phyloP scores from a whole-genome alignment of 1,284 basidiomycete genomes.

The Moniliella sp. region DNA sequence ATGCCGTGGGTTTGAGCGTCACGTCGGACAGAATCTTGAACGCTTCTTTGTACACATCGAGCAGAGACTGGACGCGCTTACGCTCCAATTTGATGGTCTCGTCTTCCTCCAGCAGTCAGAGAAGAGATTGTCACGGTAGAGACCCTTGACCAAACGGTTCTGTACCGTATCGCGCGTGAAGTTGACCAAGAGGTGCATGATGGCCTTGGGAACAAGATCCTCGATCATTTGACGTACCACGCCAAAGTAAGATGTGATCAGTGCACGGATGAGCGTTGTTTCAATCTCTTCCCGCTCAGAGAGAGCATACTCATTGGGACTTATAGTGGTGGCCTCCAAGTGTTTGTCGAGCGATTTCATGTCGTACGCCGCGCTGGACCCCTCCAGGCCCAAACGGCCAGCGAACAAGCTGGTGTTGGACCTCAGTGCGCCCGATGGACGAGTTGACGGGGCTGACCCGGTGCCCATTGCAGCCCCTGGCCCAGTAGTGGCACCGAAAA shows the following conservation, averaged over 20 bases:
- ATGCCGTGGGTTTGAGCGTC: too few species aligned
- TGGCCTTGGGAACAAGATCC: constrained; percentile 74
- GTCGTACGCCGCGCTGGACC: constrained; percentile 67
- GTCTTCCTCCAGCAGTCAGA: constrained; percentile 80
- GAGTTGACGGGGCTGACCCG: too few species aligned
- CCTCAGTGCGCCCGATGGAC: too few species aligned
- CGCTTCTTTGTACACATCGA: too few species aligned
- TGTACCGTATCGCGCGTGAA: constrained; percentile 87
- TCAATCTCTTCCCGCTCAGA: constrained; percentile 80
- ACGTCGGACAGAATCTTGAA: too few species aligned
- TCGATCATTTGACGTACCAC: constrained; percentile 91
- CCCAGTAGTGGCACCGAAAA: too few species aligned
- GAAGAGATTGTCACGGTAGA: constrained; percentile 67
- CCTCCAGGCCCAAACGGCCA: constrained; percentile 47
- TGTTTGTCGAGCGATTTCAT: constrained; percentile 97
- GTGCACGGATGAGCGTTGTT: constrained; percentile 71
- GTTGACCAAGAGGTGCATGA: constrained; percentile 57
- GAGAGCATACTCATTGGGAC: constrained; percentile 41
- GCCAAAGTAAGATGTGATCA: constrained; percentile 83
- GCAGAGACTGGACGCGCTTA: too few species aligned
- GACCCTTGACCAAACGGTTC: constrained; percentile 66
- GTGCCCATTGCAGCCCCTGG: too few species aligned
- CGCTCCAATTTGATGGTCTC: constrained; percentile 79
- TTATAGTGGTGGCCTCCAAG: constrained; percentile 40
- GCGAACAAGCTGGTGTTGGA: too few species aligned